Base-by-base conservation (phyloP, 2,329 filamentous ascomycete genomes). In the Hyphodiscus sp. region DNA sequence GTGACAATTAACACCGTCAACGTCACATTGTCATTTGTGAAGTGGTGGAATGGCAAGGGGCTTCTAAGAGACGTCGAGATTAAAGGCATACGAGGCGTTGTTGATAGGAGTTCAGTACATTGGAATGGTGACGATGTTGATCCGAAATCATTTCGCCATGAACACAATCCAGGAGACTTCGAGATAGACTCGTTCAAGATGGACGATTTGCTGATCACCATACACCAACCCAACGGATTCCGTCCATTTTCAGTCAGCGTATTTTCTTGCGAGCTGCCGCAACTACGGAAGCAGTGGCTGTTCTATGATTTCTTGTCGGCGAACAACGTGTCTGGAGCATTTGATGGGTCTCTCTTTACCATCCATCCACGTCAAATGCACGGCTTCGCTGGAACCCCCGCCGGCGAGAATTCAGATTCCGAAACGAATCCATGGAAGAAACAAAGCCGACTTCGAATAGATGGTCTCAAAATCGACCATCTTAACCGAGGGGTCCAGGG, bases 1-100 rank as follows among this genome's bases (percentile, higher is more conserved):
- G 76, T 99, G 16, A 96, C 91, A 0, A 89, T 99, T 55, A 89
- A 94, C 58, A 95, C 89, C 0, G 89, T 99, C 57, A 96, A 99
- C 65, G 92, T 99, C 43, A 97, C 92, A 0, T 71, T 99, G 23
- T 99, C 94, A 0, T 97, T 99, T 63, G 79, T 91, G n/a, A 97
- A 96, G 68, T 99, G 94, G 94, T 95, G 95, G 82, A 97, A 96
- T 63, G 92, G 94, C 20, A 96, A 92, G 69, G 94, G 94, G 0
- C 78, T 95, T 6, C 75, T 99, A 9, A 86, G 89, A 63, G 89
- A 97, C 67, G 94, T 99, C 43, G 91, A 96, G 67, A 86, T 99
- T 50, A 94, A 91, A 66, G 94, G 94, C 4, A 88, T 99, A 29
- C 82, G 94, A 55, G 94, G 94, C 20, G 89, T 97, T 5, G 79